Conservation (phyloP, 73 alveolate genomes). For the Paramecium tetraurelia region DNA sequence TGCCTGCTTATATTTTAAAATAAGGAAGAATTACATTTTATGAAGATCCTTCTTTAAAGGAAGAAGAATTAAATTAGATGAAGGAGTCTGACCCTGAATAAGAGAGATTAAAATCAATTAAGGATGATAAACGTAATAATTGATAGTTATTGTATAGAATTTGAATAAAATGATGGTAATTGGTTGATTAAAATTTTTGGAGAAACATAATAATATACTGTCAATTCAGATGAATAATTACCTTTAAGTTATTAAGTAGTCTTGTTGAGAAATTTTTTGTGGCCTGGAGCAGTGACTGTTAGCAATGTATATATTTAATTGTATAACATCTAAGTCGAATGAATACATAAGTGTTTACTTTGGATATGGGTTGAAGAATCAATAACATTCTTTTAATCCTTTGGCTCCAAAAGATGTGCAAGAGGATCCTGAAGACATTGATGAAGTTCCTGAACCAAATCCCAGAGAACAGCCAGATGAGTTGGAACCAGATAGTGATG, state of each 20-base stretch:
- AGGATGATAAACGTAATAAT: not conserved
- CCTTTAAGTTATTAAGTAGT: conserved; percentile 17
- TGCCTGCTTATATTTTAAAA: conserved; percentile 31
- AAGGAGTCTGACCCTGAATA: conserved; percentile 24
- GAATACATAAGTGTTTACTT: not conserved
- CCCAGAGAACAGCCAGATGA: conserved; percentile 7
- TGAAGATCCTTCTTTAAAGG: conserved; percentile 25
- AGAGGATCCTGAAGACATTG: conserved; percentile 35
- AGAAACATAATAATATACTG: not conserved
- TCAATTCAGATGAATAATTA: not conserved
- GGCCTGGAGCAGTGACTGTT: conserved; percentile 53
- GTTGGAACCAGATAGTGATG: conserved; percentile 45
- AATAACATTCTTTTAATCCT: not conserved
- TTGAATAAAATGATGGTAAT: conserved; percentile 2
- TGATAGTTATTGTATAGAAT: not conserved
- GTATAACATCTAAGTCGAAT: not conserved
- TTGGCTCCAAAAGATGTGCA: conserved; percentile 10
- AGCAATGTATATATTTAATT: not conserved
- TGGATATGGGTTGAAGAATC: conserved; percentile 48
- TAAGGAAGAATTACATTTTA: conserved; percentile 30
- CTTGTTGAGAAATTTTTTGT: not conserved
- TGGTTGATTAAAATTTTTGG: conserved; percentile 1
- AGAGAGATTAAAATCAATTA: conserved; percentile 18
- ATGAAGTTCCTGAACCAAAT: conserved; percentile 41
- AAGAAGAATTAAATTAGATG: not conserved